Evolutionary conservation across 2,329 filamentous ascomycete species (phyloP).

Genomic region (Fusarium bulbicola): DNA sequence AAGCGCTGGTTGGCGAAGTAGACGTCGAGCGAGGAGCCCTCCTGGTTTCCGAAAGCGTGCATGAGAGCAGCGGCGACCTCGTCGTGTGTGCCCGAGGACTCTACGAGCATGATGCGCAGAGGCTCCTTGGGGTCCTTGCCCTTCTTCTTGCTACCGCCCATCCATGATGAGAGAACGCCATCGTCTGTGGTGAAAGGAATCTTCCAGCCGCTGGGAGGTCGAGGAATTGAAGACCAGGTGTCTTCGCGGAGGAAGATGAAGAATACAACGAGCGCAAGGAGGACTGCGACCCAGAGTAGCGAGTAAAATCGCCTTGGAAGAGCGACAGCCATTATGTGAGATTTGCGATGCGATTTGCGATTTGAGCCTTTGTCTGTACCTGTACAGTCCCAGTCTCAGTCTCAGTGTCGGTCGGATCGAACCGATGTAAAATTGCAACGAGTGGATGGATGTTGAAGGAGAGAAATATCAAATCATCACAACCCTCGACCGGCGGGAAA

Average conservation of each 20-base stretch:
- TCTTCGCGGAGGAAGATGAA: constrained; percentile 34
- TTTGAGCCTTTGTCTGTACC: neutral
- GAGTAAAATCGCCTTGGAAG: constrained; percentile 36
- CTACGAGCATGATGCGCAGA: constrained; percentile 39
- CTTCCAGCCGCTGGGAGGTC: constrained; percentile 32
- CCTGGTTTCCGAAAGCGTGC: constrained; percentile 38
- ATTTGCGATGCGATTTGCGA: neutral
- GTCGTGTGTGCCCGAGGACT: constrained; percentile 42
- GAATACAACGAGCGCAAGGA: constrained; percentile 29
- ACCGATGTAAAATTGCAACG: neutral
- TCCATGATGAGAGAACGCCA: constrained; percentile 36
- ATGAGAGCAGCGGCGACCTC: constrained; percentile 42
- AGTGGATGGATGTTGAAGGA: constrained; percentile 15
- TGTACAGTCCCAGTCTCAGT: neutral
- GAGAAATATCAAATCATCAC: constrained; percentile 26
- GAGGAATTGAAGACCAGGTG: constrained; percentile 34
- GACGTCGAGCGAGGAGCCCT: constrained; percentile 32
- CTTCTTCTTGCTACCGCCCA: constrained; percentile 11
- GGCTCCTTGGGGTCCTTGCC: constrained; percentile 23
- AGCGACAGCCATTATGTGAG: constrained; percentile 29
- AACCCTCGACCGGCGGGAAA: constrained; percentile 23
- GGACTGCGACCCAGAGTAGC: constrained; percentile 32
- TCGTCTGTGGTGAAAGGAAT: constrained; percentile 40
- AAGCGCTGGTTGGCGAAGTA: constrained; percentile 41
- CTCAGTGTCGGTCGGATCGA: neutral